phyloP scores from a whole-genome alignment of 2,329 filamentous ascomycete species.

The Didymella segeticola region DNA sequence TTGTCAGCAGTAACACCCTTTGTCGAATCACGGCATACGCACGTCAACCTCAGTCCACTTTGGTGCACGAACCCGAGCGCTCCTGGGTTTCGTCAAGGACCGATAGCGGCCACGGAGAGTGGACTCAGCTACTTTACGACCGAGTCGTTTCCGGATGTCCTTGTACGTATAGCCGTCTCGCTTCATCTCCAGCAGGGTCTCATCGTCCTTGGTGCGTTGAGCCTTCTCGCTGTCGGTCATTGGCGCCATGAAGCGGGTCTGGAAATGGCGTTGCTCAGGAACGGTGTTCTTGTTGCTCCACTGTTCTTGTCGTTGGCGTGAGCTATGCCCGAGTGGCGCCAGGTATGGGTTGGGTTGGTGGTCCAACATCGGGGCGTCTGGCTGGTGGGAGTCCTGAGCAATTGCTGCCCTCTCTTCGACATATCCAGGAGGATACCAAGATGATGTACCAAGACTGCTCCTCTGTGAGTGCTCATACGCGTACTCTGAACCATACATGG shows the following conservation, averaged over 20 bases:
- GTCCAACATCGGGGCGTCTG: background rate
- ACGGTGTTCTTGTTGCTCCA: slow-evolving; percentile 12
- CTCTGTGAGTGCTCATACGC: slow-evolving; percentile 14
- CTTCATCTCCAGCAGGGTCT: slow-evolving; percentile 61
- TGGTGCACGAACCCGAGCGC: slow-evolving; percentile 69
- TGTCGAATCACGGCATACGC: slow-evolving; percentile 47
- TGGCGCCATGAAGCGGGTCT: slow-evolving; percentile 7
- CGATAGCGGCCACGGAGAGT: slow-evolving; percentile 74
- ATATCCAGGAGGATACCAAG: slow-evolving; percentile 18
- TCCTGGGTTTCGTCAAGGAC: slow-evolving; percentile 68
- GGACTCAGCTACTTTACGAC: slow-evolving; percentile 70
- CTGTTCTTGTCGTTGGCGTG: slow-evolving; percentile 3
- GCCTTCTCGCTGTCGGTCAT: background rate
- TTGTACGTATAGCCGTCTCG: slow-evolving; percentile 67
- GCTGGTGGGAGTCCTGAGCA: background rate
- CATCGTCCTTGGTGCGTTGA: slow-evolving; percentile 33
- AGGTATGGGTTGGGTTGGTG: slow-evolving; percentile 2
- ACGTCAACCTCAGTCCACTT: slow-evolving; percentile 70
- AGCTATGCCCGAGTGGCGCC: background rate
- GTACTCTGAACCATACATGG: slow-evolving; percentile 8
- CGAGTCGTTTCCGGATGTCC: slow-evolving; percentile 64
- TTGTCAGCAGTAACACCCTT: slow-evolving; percentile 16
- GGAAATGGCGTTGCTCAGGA: slow-evolving; percentile 9
- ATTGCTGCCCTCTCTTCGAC: background rate
- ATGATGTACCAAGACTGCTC: slow-evolving; percentile 8